Conservation (phyloP, 257 asterid genomes). For the Dorcoceras hygrometricum region DNA sequence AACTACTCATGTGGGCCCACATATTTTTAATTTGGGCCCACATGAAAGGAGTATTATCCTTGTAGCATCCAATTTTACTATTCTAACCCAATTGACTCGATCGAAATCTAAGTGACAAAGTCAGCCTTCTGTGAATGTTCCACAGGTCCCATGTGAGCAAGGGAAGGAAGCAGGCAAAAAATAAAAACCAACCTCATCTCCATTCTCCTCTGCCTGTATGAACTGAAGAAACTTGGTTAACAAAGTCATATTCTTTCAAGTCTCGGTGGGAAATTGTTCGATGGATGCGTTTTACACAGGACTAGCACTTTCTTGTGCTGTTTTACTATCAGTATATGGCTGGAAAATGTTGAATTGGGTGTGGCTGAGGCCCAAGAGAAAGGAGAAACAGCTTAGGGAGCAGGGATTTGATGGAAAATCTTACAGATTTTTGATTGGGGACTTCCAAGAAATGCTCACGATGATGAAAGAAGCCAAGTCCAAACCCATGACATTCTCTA, state of each 20-base stretch:
- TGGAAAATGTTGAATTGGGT: constrained; percentile 31
- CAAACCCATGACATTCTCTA: constrained; percentile 40
- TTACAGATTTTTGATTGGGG: constrained; percentile 28
- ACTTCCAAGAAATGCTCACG: constrained; percentile 15
- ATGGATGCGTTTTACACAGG: constrained; percentile 10
- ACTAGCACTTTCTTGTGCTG: not conserved
- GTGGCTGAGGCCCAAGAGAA: constrained; percentile 26
- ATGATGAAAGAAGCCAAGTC: constrained; percentile 32
- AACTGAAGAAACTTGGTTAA: not conserved
- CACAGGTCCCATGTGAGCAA: no score
- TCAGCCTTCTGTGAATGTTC: no score
- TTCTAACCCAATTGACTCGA: no score
- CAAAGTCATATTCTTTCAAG: not conserved
- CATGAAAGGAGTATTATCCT: no score
- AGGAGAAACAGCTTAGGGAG: constrained; percentile 25
- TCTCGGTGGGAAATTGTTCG: not conserved
- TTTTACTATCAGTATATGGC: not conserved
- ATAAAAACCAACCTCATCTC: not conserved
- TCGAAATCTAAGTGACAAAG: no score
- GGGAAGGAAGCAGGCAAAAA: no score
- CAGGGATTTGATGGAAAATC: constrained; percentile 29
- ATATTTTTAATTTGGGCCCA: no score
- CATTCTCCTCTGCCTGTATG: not conserved
- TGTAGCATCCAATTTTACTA: no score
- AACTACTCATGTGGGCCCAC: no score